Evolutionary conservation across 2,329 filamentous ascomycete species (phyloP), one percentile per base, ranked within the genome.

Genomic region (Aureobasidium lini): DNA sequence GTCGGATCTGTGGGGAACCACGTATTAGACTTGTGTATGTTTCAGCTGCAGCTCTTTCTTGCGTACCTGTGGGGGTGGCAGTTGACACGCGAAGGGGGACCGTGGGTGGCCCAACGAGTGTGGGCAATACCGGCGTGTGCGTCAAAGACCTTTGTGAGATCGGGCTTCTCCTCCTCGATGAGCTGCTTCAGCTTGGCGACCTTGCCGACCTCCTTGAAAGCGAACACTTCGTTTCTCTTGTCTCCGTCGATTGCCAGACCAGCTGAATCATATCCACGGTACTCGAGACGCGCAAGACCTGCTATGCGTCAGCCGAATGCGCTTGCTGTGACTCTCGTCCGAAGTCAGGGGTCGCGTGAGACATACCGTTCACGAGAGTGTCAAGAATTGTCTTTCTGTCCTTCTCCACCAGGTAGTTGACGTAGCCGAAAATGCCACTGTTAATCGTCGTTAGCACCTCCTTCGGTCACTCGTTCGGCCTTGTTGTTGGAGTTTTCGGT

Each of bases 191-290:
- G 83, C 80, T 95, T 96, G 75, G 87, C 90, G 63, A 99, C 94
- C 85, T 99, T 99, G 81, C 94, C 94, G 64, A 99, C 94, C 81
- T 97, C 94, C 83, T 99, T 99, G 84, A 91, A 97, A 64, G 94
- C 92, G 66, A 90, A 84, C 66, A 97, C 91, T 79, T 97, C 90
- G 71, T 96, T 95, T 83, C 94, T 96, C 86, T 96, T 97, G 83
- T 99, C 89, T 64, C 94, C 94, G 74, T 99, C 94, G 69, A 99
- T 79, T 66, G 93, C 93, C 65, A 99, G 83, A 80, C 94, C 94
- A 63, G 94, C 93, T 65, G 94, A 97, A 77, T 99, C 94, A 77
- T 99, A 99, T 68, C 94, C 94, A 76, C 94, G 89, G 81, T 99
- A 99, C 79, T 99, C 94, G 70, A 99, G 88, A 74, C 94, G 88